phyloP scores from a whole-genome alignment of 176 grass and related monocot species.

The Cenchrus purpureus region DNA sequence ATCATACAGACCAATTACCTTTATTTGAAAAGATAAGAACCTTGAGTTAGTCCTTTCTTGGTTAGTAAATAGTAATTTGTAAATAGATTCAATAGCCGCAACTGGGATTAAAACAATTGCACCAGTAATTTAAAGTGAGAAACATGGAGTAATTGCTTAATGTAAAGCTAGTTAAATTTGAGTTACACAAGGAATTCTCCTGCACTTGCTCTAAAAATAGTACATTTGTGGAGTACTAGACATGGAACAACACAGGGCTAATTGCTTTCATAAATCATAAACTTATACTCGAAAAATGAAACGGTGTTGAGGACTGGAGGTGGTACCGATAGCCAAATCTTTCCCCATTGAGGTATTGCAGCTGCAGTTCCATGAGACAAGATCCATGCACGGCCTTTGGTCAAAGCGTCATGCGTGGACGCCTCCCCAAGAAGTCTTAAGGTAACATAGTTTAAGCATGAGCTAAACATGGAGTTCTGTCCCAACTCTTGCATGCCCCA shows the following conservation, averaged over 20 bases:
- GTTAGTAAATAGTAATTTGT: not conserved
- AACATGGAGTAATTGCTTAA: not conserved
- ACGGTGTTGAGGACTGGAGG: too few relatives aligned
- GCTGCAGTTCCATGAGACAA: not conserved
- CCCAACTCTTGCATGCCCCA: not conserved
- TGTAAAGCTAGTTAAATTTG: not conserved
- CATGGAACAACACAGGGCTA: too few relatives aligned
- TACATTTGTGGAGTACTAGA: too few relatives aligned
- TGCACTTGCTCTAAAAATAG: too few relatives aligned
- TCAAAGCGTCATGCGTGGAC: not conserved
- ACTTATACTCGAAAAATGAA: too few relatives aligned
- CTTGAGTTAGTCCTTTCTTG: not conserved
- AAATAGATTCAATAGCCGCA: too few relatives aligned
- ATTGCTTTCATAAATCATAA: too few relatives aligned
- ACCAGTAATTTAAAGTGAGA: not conserved
- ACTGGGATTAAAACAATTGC: not conserved
- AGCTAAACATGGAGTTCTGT: not conserved
- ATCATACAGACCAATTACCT: constrained; percentile 5
- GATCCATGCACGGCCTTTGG: not conserved
- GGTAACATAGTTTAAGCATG: not conserved
- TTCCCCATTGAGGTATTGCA: constrained; percentile 3
- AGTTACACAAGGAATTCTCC: not conserved
- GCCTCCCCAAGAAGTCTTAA: not conserved
- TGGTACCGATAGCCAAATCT: constrained; percentile 20
- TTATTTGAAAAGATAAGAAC: not conserved